Base-by-base conservation (phyloP, 1,284 basidiomycete genomes). In the Hemileia vastatrix region DNA sequence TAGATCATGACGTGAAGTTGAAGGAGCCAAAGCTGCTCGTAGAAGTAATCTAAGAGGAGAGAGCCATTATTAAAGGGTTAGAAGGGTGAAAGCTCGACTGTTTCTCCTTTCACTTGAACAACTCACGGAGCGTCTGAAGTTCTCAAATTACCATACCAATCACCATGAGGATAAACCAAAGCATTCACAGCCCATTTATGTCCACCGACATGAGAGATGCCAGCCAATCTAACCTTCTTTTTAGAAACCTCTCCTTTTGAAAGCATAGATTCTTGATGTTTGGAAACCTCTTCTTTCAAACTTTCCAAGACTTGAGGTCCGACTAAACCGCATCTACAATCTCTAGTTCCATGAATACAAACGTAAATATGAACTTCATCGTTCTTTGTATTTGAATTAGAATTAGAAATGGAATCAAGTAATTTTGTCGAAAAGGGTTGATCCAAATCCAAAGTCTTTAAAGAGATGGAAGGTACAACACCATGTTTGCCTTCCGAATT, bases 81-180 rank as follows among this genome's bases (percentile, higher is more conserved):
- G 15, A 40, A 11, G 36, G 36, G 8, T 40, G 36, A 40, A 27
- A 27, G 27, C 27, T 27, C 27, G 27, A 27, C 27, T 27, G 27
- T 27, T 27, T 27, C 27, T 27, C 27, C 27, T 27, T 27, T 27
- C 27, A 27, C 27, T 27, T 27, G 27, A 27, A 27, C 27, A 27
- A 27, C 27, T 27, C 27, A 27, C 27, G n/a, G n/a, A n/a, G n/a
- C n/a, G n/a, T n/a, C n/a, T n/a, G n/a, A n/a, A n/a, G n/a, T n/a
- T n/a, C n/a, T n/a, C n/a, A n/a, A n/a, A n/a, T n/a, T n/a, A 44
- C 72, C 72, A 57, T 73, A 74, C 72, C 72, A 74, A 60, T 74
- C 71, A 27, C 72, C 72, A 33, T 71, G 68, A 15, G 72, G 72
- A 48, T 74, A 72, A 15, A 73, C 70, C 27, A 74, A 64, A 2